A percentile compares a stretch with the other conserved stretches of the same genome.
phyloP scores from a whole-genome alignment of 306 rosid species.

The Carpinus fangiana region DNA sequence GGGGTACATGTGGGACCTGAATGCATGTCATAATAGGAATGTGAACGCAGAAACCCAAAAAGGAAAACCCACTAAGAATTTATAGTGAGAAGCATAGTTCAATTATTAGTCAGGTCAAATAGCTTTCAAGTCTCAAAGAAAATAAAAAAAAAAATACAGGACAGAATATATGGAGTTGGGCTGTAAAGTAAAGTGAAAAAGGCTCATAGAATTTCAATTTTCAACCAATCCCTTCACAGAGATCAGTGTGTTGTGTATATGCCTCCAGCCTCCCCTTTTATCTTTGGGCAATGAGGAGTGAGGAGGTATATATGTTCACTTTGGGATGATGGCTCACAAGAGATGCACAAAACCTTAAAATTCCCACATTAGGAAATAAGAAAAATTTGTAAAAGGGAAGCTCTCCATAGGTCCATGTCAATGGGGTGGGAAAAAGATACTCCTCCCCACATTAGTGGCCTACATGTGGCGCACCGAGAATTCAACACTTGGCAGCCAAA shows the following conservation, averaged over 20 bases:
- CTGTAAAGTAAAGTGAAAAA: slow-evolving; percentile 50
- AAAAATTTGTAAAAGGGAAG: slow-evolving; percentile 22
- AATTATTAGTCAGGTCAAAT: slow-evolving; percentile 34
- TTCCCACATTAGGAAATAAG: slow-evolving; percentile 54
- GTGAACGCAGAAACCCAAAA: slow-evolving; percentile 31
- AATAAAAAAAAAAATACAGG: slow-evolving; percentile 18
- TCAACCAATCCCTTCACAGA: slow-evolving; percentile 32
- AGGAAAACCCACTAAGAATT: slow-evolving; percentile 25
- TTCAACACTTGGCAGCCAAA: slow-evolving; percentile 44
- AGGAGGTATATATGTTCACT: slow-evolving; percentile 12
- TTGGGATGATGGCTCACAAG: slow-evolving; percentile 6
- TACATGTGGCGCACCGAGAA: slow-evolving; percentile 27
- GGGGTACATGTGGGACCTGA: background rate
- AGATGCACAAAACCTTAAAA: slow-evolving; percentile 43
- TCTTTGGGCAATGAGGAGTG: slow-evolving; percentile 16
- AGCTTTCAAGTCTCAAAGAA: slow-evolving; percentile 35
- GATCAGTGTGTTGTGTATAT: slow-evolving; percentile 27
- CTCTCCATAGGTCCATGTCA: slow-evolving; percentile 43
- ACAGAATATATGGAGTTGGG: slow-evolving; percentile 44
- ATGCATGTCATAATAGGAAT: background rate
- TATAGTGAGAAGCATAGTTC: slow-evolving; percentile 27
- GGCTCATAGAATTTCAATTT: slow-evolving; percentile 35
- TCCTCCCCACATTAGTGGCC: background rate
- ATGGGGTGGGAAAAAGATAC: slow-evolving; percentile 14
- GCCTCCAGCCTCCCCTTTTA: background rate